Conservation (phyloP, 768 basidiomycete species). For the Mycena olivaceomarginata region DNA sequence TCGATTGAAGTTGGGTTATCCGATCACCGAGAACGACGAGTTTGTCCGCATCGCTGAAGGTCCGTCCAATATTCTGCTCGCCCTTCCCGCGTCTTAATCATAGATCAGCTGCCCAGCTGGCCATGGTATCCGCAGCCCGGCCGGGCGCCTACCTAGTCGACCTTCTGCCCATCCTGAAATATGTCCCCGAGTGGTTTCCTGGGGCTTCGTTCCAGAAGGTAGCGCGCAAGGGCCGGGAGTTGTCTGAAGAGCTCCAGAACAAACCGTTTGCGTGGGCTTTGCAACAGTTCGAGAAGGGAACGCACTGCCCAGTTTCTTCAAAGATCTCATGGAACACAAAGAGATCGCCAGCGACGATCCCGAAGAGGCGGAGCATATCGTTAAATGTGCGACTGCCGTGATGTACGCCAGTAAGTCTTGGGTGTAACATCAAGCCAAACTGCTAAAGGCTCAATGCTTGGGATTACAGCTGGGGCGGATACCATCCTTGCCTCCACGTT, state of each 20-base stretch:
- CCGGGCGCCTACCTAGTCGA: slow-evolving; percentile 63
- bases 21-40: slow-evolving; percentile 41
- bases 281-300: slow-evolving; percentile 37
- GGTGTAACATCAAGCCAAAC: background rate
- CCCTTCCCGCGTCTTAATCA: background rate
- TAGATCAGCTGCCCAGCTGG: slow-evolving; percentile 50
- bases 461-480: slow-evolving; percentile 34
- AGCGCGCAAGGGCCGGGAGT: slow-evolving; percentile 45
- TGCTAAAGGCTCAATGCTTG: background rate
- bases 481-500: slow-evolving; percentile 36
- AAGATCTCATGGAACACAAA: slow-evolving; percentile 39
- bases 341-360: slow-evolving; percentile 37
- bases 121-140: slow-evolving; percentile 56
- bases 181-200: slow-evolving; percentile 63
- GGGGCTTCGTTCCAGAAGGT: slow-evolving; percentile 60
- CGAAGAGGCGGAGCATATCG: slow-evolving; percentile 31
- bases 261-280: slow-evolving; percentile 43
- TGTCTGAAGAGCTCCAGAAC: slow-evolving; percentile 31
- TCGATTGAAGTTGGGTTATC: slow-evolving; percentile 35
- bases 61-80: background rate
- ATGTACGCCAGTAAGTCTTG: slow-evolving; percentile 40
- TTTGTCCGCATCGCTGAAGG: slow-evolving; percentile 53
- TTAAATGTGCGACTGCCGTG: slow-evolving; percentile 34
- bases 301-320: slow-evolving; percentile 45
- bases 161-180: slow-evolving; percentile 53